These are phyloP conservation scores for Casuarina cunninghamiana DNA, from an alignment of 306 rosid species.

Conservation along the genomic window DNA sequence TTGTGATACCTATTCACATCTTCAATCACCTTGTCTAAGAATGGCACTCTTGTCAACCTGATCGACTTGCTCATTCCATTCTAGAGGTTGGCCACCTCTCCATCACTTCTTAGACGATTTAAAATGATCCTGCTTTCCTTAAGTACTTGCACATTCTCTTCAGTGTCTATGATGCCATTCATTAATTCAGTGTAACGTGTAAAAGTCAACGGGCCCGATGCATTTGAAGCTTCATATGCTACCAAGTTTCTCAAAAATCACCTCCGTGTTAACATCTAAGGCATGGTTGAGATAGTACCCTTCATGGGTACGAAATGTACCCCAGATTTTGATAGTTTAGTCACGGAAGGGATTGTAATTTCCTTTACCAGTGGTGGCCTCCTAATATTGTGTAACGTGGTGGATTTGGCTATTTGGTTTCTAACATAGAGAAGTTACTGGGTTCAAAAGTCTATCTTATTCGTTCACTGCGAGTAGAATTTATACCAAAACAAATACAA, in stretches of 20 bases:
- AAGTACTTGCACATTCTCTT: constrained; percentile 55
- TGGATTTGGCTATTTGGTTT: too few species aligned
- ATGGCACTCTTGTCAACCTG: constrained; percentile 58
- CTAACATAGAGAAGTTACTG: too few species aligned
- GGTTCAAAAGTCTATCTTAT: too few species aligned
- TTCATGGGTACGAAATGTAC: constrained; percentile 38
- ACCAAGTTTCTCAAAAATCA: constrained; percentile 63
- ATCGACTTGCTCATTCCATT: constrained; percentile 76
- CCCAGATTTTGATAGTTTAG: constrained; percentile 47
- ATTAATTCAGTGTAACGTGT: constrained; percentile 66
- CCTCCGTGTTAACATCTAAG: constrained; percentile 59
- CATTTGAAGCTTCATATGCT: constrained; percentile 73
- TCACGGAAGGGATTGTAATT: constrained; percentile 67
- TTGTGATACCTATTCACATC: constrained; percentile 67
- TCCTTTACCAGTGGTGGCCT: constrained; percentile 66
- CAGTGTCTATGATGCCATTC: constrained; percentile 77
- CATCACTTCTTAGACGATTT: constrained; percentile 68
- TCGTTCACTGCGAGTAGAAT: too few species aligned
- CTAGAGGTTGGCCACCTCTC: constrained; percentile 60
- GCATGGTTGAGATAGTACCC: constrained; percentile 47
- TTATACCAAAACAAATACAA: too few species aligned
- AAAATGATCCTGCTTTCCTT: constrained; percentile 53
- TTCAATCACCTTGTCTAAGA: constrained; percentile 68
- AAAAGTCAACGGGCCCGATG: constrained; percentile 60
- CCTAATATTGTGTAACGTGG: constrained; percentile 17